These are phyloP conservation scores for Monosporascus sp. DNA, from an alignment of 2,329 filamentous ascomycete species.

Conservation along the genomic window DNA sequence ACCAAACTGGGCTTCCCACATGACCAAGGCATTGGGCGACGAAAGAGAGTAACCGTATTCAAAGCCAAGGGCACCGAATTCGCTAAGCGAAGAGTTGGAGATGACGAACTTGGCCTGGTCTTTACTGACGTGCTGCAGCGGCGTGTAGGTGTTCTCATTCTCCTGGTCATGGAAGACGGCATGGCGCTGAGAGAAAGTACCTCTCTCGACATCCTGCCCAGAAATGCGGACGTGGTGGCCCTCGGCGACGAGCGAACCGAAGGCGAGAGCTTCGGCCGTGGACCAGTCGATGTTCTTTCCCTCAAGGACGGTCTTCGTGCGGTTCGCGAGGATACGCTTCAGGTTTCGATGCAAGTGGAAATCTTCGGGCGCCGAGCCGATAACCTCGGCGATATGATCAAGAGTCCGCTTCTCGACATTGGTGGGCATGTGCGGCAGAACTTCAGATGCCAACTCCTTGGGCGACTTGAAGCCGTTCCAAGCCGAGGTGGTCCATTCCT, in stretches of 20 bases:
- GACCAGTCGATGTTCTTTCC: conserved; percentile 97
- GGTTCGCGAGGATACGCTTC: conserved; percentile 86
- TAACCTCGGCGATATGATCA: conserved; percentile 75
- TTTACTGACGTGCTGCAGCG: conserved; percentile 80
- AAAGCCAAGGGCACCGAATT: conserved; percentile 77
- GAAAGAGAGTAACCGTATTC: conserved; percentile 98
- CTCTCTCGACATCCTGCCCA: conserved; percentile 97
- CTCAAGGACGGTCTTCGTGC: conserved; percentile 87
- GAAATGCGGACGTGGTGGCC: conserved; percentile 97
- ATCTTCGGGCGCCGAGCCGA: conserved; percentile 73
- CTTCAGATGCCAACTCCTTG: conserved; percentile 92
- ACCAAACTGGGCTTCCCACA: conserved; percentile 99
- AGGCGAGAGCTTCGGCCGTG: conserved; percentile 91
- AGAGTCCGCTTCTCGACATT: conserved; percentile 68
- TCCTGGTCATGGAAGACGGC: conserved; percentile 97
- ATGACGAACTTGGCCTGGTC: conserved; percentile 96
- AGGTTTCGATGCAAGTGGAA: conserved; percentile 92
- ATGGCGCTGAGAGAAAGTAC: conserved; percentile 97
- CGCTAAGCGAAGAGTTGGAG: conserved; percentile 82
- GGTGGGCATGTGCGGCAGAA: conserved; percentile 86
- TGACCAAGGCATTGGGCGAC: conserved; percentile 92
- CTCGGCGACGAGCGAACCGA: conserved; percentile 84
- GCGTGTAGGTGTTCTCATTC: conserved; percentile 86
- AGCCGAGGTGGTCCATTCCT: conserved; percentile 97
- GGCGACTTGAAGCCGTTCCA: conserved; percentile 99